Evolutionary conservation across 768 basidiomycete genomes (phyloP).

Genomic region (Agaricus subrufescens): DNA sequence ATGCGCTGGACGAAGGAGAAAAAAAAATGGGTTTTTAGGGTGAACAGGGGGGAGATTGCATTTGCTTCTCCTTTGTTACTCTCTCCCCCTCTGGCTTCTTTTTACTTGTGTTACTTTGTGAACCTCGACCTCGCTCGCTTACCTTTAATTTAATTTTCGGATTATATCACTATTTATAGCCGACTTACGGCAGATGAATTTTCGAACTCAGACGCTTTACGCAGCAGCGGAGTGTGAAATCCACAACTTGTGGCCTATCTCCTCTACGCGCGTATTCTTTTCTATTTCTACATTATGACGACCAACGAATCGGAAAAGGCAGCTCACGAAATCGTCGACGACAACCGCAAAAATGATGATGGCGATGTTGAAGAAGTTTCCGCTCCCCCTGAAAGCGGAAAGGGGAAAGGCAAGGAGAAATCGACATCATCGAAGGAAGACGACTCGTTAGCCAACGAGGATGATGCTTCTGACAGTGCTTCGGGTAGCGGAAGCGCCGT

Average conservation of each 20-base stretch:
- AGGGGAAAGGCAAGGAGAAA: constrained; percentile 4
- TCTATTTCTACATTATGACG: not conserved
- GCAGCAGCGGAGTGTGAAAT: constrained; percentile 1
- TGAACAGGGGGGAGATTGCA: too few relatives aligned
- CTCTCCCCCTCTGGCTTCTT: too few relatives aligned
- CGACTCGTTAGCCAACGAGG: not conserved
- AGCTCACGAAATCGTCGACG: not conserved
- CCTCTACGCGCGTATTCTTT: not conserved
- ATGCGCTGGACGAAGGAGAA: too few relatives aligned
- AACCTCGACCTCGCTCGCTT: too few relatives aligned
- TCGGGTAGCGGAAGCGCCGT: not conserved
- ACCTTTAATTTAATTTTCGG: too few relatives aligned
- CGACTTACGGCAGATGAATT: too few relatives aligned
- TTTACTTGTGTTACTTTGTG: too few relatives aligned
- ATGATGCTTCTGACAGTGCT: not conserved
- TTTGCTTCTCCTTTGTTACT: too few relatives aligned
- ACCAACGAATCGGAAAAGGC: not conserved
- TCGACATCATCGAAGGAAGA: not conserved
- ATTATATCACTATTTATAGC: too few relatives aligned
- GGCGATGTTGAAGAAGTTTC: not conserved
- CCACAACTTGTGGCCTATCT: not conserved
- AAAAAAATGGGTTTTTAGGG: too few relatives aligned
- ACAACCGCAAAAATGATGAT: not conserved
- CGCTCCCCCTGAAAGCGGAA: not conserved
- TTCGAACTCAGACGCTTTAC: too few relatives aligned